Evolutionary conservation across 2,329 filamentous ascomycete species (phyloP).

Genomic region (Hymenoscyphus repandus): DNA sequence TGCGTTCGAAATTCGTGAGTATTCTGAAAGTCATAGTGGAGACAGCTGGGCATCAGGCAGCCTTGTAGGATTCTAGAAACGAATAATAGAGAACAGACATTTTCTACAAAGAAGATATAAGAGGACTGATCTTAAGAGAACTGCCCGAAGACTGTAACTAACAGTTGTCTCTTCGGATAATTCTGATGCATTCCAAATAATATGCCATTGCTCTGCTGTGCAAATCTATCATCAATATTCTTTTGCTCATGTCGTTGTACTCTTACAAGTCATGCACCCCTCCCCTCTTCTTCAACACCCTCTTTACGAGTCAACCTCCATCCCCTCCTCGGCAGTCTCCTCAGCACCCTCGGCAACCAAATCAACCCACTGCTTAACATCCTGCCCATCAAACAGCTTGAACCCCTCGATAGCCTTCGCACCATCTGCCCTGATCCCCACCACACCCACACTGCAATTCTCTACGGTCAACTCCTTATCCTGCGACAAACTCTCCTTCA

Average conservation of each 20-base stretch:
- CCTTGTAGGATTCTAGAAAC: too few species aligned
- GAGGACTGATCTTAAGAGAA: too few species aligned
- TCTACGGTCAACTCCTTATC: slow-evolving; percentile 97
- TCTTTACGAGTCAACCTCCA: slow-evolving; percentile 40
- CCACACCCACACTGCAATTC: slow-evolving; percentile 88
- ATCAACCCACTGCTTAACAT: slow-evolving; percentile 82
- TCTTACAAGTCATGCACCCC: slow-evolving; percentile 13
- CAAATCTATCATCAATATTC: slow-evolving; percentile 6
- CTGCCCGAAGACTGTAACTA: too few species aligned
- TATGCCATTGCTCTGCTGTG: neutral
- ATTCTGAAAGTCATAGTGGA: too few species aligned
- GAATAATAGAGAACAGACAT: too few species aligned
- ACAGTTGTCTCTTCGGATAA: too few species aligned
- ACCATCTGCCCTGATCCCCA: slow-evolving; percentile 53
- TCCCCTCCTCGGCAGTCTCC: slow-evolving; percentile 38
- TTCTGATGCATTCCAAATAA: neutral
- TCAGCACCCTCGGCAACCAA: slow-evolving; percentile 55
- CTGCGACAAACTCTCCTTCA: slow-evolving; percentile 94
- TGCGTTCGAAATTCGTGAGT: too few species aligned
- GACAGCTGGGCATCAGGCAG: too few species aligned
- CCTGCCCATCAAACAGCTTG: slow-evolving; percentile 84
- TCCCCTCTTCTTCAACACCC: neutral
- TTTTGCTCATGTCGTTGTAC: slow-evolving; percentile 12
- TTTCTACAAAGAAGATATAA: too few species aligned
- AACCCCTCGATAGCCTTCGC: slow-evolving; percentile 68